Base-by-base conservation (phyloP, 768 basidiomycete species). In the Xerocomellus intermedius region DNA sequence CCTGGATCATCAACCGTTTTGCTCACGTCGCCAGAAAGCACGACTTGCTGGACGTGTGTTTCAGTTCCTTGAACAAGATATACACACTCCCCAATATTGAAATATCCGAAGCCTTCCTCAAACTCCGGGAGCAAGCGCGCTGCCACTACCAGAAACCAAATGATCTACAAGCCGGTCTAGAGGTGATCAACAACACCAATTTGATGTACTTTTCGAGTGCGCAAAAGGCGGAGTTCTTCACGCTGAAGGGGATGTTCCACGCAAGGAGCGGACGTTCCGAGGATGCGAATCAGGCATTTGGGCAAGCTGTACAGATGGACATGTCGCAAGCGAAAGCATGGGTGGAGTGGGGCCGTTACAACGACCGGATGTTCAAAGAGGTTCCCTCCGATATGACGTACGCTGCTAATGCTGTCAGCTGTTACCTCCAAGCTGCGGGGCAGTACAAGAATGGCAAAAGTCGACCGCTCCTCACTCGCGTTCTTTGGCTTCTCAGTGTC, bases 1-100 rank as follows among this genome's bases (percentile, higher is more conserved):
- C 97, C 8, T 99, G 97, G 97, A 98, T 97, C 67, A 98, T 98
- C 77, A 99, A 99, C 69, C 88, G 97, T 16, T 98, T 99, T 67
- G 97, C 97, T 9, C 96, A 99, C 73, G 94, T 98, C 51, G 97
- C 97, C 21, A 82, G 97, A 54, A 96, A 98, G 73, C 97, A 99
- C 66, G 91, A 95, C 57, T 81, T 99, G 8, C 80, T 95, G 42
- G 97, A 99, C 45, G 97, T 97, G 38, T 98, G 97, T 76, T 93
- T 92, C 74, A 91, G 82, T 6, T 90, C 91, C 2, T 79, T 99
- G 65, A 94, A 89, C 71, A 98, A 94, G 75, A 99, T 99, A 60
- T 99, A 99, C 73, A 95, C 94, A 0, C 78, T 99, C 19, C 97
- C 97, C 21, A 99, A 99, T 69, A 99, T 99, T 72, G 97, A 99